Percentiles rank a stretch among this genome's conserved stretches.
Conservation (phyloP, 192 early-diverging fungal species). For the Pilaira anomala region DNA sequence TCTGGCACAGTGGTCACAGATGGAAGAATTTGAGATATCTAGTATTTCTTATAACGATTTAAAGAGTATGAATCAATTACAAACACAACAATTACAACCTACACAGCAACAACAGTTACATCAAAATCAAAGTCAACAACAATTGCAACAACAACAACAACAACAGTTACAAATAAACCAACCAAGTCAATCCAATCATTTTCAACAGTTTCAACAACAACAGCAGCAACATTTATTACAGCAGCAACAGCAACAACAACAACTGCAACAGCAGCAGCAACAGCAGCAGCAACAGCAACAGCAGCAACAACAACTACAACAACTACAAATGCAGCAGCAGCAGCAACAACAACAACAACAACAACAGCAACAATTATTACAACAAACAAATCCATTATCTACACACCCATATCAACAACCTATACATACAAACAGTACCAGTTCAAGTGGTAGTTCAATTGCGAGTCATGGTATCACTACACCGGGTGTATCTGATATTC, state of each 20-base stretch:
- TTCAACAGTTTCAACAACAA: slow-evolving; percentile 1
- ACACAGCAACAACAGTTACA: slow-evolving; percentile 20
- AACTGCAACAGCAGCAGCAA: not conserved
- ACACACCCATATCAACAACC: slow-evolving; percentile 13
- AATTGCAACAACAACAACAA: not conserved
- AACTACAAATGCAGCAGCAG: not conserved
- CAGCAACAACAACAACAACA: slow-evolving; percentile 4
- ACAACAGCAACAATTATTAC: slow-evolving; percentile 2
- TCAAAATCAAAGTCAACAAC: not conserved
- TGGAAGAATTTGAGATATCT: slow-evolving; percentile 53
- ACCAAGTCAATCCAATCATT: not conserved
- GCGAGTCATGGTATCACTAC: slow-evolving; percentile 16
- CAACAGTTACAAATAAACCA: not conserved
- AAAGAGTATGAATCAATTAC: not conserved
- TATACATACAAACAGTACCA: slow-evolving; percentile 14
- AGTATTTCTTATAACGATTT: not conserved
- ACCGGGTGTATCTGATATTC: not conserved
- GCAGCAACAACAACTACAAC: not conserved
- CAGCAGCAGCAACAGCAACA: not conserved
- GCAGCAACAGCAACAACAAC: not conserved
- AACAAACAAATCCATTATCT: not conserved
- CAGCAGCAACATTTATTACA: not conserved
- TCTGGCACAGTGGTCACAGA: slow-evolving; percentile 73
- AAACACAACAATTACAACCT: not conserved
- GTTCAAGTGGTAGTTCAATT: slow-evolving; percentile 18